These are phyloP conservation scores for Papiliotrema flavescens DNA, from an alignment of 1,284 basidiomycete genomes.

Conservation along the genomic window DNA sequence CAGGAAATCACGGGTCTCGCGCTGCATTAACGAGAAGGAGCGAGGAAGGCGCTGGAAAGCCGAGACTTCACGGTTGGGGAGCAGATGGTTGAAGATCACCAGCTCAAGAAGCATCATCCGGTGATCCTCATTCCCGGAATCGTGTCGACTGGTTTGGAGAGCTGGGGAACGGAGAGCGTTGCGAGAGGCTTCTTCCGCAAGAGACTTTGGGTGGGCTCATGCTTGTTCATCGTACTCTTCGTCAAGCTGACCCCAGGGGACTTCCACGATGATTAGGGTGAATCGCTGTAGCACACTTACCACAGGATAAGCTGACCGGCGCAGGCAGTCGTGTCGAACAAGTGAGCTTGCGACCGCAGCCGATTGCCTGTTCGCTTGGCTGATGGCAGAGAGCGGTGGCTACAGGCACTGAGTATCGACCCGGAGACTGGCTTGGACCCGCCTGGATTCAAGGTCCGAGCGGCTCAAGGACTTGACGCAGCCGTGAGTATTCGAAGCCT, in stretches of 20 bases:
- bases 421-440: slow-evolving; percentile 89
- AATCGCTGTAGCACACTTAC: slow-evolving; percentile 1
- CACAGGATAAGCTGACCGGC: not conserved
- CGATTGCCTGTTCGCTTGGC: not conserved
- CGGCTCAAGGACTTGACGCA: slow-evolving; percentile 70
- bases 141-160: slow-evolving; percentile 46
- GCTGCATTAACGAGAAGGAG: slow-evolving; percentile 52
- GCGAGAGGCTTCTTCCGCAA: slow-evolving; percentile 49
- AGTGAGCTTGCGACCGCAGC: slow-evolving; percentile 7
- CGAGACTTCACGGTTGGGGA: slow-evolving; percentile 84
- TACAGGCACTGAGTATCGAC: slow-evolving; percentile 84
- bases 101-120: slow-evolving; percentile 68
- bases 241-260: slow-evolving; percentile 53
- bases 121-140: slow-evolving; percentile 74
- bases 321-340: slow-evolving; percentile 24
- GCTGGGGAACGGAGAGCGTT: slow-evolving; percentile 42
- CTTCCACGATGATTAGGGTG: slow-evolving; percentile 53
- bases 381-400: slow-evolving; percentile 82
- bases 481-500: slow-evolving; percentile 36
- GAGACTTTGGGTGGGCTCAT: slow-evolving; percentile 41
- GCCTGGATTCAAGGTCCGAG: slow-evolving; percentile 79
- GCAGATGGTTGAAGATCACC: slow-evolving; percentile 59
- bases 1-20: no score
- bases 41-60: slow-evolving; percentile 70
- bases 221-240: not conserved